Percentiles rank a stretch among this genome's conserved stretches.
Evolutionary conservation across 2,329 filamentous ascomycete species (phyloP).

Genomic region (Bipolaris gigantea): DNA sequence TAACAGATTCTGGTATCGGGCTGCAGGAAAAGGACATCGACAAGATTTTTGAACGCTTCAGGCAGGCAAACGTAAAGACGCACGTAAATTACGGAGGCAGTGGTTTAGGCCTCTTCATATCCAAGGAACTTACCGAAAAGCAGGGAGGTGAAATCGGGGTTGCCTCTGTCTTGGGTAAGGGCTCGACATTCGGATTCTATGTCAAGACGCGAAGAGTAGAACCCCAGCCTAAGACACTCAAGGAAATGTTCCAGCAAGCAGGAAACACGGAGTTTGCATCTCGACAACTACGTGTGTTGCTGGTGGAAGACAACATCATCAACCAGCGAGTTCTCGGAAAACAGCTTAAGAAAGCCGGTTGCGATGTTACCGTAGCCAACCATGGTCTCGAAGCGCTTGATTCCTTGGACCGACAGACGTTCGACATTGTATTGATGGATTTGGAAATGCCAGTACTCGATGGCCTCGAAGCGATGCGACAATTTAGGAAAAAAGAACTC

Average conservation of each 20-base stretch:
- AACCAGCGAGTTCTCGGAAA: conserved; percentile 45
- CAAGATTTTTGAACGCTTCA: conserved; percentile 43
- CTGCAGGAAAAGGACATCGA: conserved; percentile 45
- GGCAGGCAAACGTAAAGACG: conserved; percentile 42
- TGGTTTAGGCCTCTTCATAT: conserved; percentile 52
- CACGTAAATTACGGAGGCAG: conserved; percentile 50
- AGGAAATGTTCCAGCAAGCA: conserved; percentile 9
- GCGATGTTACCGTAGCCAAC: conserved; percentile 36
- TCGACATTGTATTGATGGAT: conserved; percentile 51
- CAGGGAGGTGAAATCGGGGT: conserved; percentile 53
- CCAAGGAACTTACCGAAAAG: conserved; percentile 49
- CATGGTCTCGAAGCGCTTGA: conserved; percentile 45
- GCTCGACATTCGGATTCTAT: conserved; percentile 52
- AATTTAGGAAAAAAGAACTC: conserved; percentile 50
- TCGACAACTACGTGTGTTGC: conserved; percentile 31
- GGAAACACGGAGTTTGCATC: conserved; percentile 1
- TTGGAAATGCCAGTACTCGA: conserved; percentile 61
- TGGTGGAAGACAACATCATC: conserved; percentile 47
- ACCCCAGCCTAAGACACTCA: conserved; percentile 7
- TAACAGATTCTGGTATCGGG: conserved; percentile 48
- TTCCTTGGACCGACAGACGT: conserved; percentile 29
- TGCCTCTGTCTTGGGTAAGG: conserved; percentile 39
- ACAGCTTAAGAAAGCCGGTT: conserved; percentile 41
- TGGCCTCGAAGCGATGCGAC: conserved; percentile 45
- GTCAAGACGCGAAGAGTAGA: conserved; percentile 41